Evolutionary conservation across 169 alveolate species (phyloP), one percentile per base, ranked within the genome.

Genomic region (Plasmodium berghei): DNA sequence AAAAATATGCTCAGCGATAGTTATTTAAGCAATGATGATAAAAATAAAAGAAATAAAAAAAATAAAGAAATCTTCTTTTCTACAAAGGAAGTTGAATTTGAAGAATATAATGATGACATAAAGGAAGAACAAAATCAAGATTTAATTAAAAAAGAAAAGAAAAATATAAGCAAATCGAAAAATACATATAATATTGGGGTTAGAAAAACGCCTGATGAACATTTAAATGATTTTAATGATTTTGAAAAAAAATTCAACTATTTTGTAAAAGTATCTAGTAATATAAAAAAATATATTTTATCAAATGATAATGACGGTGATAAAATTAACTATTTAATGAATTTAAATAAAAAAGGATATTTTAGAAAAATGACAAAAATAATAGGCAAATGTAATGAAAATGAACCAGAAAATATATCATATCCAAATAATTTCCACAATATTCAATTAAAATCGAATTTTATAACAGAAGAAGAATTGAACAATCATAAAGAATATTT

Each of bases 221-320:
- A 67, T 71, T 0, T 83, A 20, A 67, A 72, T 56, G 90, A 83
- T 49, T 83, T 34, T 62, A 83, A 66, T 55, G 55, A 46, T 52
- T 83, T 83, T 71, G 90, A 83, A 83, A 55, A 83, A 56, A 83
- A 83, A 56, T 83, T 66, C 24, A 83, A 83, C 61, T 83, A 83
- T 61, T 83, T 83, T 67, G 71, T 83, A 8, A 83, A 58, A 49
- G 83, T 54, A 16, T 66, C 90, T 4, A 55, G 46, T 67, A 67
- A 67, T 55, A 12, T 66, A 9, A 71, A 83, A 56, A 83, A 71
- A 67, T 56, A 70, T 20, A 55, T 83, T 3, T 61, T 83, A 48
- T 67, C 90, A 55, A 83, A 67, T 66, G 56, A 24, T 62, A 69
- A 64, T 64, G 69, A 24, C 49, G 55, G 66, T 52, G 90, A 66